Base-by-base conservation (phyloP, 768 basidiomycete species). In the Strobilomyces confusus region DNA sequence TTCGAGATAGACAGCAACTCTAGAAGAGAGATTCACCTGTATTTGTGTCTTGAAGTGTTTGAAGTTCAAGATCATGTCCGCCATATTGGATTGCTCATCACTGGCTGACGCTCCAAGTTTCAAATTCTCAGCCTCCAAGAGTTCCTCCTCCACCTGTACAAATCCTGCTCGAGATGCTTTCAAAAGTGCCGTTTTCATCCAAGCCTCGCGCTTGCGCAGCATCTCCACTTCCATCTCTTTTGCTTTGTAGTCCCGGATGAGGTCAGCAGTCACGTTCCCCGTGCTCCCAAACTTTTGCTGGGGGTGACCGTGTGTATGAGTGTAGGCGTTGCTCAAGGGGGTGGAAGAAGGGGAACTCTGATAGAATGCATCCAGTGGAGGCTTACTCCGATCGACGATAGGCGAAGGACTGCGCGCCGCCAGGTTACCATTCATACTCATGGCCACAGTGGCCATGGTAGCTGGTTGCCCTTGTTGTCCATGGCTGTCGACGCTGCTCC, bases 21-120 rank as follows among this genome's bases (percentile, higher is more conserved):
- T 13, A 34, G 9, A 49, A 25, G 1, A n/a, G 38, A 34, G 38
- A 71, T 82, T 58, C 56, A 93, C 94, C 84, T 94, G 90, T 48
- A 95, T 78, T 58, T 83, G 83, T 12, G 91, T 88, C 68, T 85
- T 84, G 68, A 93, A 88, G 64, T 92, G 86, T 74, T 95, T 98
- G 63, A 98, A 81, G 64, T 79, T 82, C 51, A 97, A 72, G 5
- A 88, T 75, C 69, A 92, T 78, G 58, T 93, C 89, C 2, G 81
- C 76, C 52, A 86, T 74, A 51, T 74, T 76, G 33, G 78, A 77
- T 38, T 77, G 79, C 25, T 79, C 79, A 23, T 73, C 72, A 49
- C 65, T 51, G 29, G 49, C 20, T 33, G 74, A 72, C 37, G 61
- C 64, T n/a, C 66, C 66, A 37, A 68, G 68, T 50, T 73, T 65